Base-by-base conservation (phyloP, 2,329 filamentous ascomycete genomes). In the Fusarium foetens region DNA sequence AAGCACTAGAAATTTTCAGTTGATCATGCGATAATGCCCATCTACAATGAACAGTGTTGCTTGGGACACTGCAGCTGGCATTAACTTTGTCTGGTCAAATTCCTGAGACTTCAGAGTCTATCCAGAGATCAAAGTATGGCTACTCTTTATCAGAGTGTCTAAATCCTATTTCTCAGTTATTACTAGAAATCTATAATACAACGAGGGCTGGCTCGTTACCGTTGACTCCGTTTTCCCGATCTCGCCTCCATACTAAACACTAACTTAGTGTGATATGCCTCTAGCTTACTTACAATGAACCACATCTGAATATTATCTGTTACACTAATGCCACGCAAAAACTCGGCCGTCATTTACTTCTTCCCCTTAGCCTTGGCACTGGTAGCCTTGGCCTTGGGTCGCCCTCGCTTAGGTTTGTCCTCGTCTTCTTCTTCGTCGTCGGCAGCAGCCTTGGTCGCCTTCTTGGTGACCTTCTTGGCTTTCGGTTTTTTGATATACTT, bases 401-500 rank as follows among this genome's bases (percentile, higher is more conserved):
- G 80, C 16, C 79, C 83, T 78, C 88, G 90, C 73, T 87, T 83
- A 73, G 88, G 88, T 61, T 85, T 86, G 14, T 87, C 74, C 52
- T 84, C 85, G 7, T 68, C 69, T 9, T 71, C 73, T 16, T 84
- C 86, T 1, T 85, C 86, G 25, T 85, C 86, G 23, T 82, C 84
- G 11, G 84, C 85, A 17, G 83, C 82, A 46, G 80, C 81, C 62
- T 86, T 86, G 48, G 68, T 82, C 1, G 80, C 68, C 72, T 84
- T 85, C 77, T 85, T 85, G n/a, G 81, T 78, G 11, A 77, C 42
- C 79, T 89, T 88, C 78, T 89, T 90, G 8, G 82, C 90, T 86
- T 97, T 98, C 17, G 95, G 94, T 79, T 92, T 88, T 81, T 96
- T 97, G 80, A 98, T 95, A 78, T 97, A 98, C 82, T 98, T 98